Conservation (phyloP, 176 grass and related monocot species). For the Carex myosuroides region DNA sequence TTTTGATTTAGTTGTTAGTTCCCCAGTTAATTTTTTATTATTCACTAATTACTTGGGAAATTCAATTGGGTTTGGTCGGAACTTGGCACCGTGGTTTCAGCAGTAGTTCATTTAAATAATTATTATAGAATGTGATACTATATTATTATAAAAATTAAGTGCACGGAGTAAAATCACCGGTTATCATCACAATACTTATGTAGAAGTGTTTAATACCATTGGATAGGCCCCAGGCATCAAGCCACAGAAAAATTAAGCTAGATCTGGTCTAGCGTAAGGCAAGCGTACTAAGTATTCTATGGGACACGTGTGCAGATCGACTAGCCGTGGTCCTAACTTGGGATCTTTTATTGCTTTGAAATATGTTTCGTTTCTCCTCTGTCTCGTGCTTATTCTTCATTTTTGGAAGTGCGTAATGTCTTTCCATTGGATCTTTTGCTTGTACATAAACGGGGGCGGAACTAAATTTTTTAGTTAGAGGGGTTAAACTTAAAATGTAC, state of each 20-base stretch:
- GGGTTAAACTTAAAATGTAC: too few relatives aligned
- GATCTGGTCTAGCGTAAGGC: not conserved
- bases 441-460: too few relatives aligned
- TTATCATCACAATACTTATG: too few relatives aligned
- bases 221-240: not conserved
- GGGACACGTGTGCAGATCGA: slow-evolving; percentile 9
- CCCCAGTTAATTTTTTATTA: not conserved
- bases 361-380: not conserved
- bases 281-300: slow-evolving; percentile 9
- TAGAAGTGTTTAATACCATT: too few relatives aligned
- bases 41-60: not conserved
- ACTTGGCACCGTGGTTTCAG: too few relatives aligned
- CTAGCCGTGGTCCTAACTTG: not conserved
- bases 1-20: not conserved
- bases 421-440: not conserved
- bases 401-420: not conserved
- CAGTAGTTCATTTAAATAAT: too few relatives aligned
- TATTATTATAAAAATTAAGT: too few relatives aligned
- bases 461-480: too few relatives aligned
- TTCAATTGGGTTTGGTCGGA: too few relatives aligned
- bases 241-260: not conserved
- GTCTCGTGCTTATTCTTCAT: not conserved
- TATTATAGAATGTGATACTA: too few relatives aligned
- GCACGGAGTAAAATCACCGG: too few relatives aligned
- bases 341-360: not conserved